Percentiles rank a stretch among this genome's conserved stretches.
Conservation (phyloP, 176 grass and related monocot species). For the Sorghum bicolor region Sorghum_bicolor_NCBIv3 NC_012872.2:66497001-66497500, state of each 20-base stretch:
- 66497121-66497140: slow-evolving; percentile 79
- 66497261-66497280: slow-evolving; percentile 96
- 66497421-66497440: neutral
- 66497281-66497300: slow-evolving; percentile 96
- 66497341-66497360: slow-evolving; percentile 37
- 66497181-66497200: slow-evolving; percentile 93
- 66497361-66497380: neutral
- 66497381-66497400: neutral
- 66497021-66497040: slow-evolving; percentile 53
- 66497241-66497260: slow-evolving; percentile 82
- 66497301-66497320: slow-evolving; percentile 87
- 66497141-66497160: slow-evolving; percentile 90
- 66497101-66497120: slow-evolving; percentile 65
- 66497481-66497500: neutral
- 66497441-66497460: neutral
- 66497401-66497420: neutral
- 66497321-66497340: slow-evolving; percentile 90
- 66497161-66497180: slow-evolving; percentile 79
- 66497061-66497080: neutral
- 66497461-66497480: neutral
- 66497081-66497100: slow-evolving; percentile 15
- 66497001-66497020: slow-evolving; percentile 47
- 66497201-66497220: slow-evolving; percentile 83
- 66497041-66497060: slow-evolving; percentile 32
- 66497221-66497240: slow-evolving; percentile 91